These are phyloP conservation scores for Mycena venus DNA, from an alignment of 768 basidiomycete species.

Conservation along the genomic window DNA sequence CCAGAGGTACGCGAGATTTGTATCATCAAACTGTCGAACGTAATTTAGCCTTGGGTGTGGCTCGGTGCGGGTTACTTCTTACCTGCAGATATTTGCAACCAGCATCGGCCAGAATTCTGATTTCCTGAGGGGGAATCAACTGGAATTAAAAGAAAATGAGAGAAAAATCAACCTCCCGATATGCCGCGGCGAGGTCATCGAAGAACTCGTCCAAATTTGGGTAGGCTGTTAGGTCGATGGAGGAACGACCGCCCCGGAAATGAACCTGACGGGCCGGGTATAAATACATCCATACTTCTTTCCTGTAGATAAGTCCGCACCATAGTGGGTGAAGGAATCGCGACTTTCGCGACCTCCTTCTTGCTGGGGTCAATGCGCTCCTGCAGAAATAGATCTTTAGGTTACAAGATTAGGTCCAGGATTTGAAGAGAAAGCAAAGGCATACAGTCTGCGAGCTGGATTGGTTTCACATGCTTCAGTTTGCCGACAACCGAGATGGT, in stretches of 20 bases:
- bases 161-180: no score
- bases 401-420: background rate
- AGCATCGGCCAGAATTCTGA: conserved; percentile 31
- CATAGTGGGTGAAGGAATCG: conserved; percentile 38
- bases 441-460: conserved; percentile 35
- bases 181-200: conserved; percentile 33
- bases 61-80: background rate
- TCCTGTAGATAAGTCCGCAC: background rate
- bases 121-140: no score
- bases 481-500: conserved; percentile 32
- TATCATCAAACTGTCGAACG: conserved; percentile 30
- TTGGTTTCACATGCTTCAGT: conserved; percentile 33
- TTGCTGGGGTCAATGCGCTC: conserved; percentile 29
- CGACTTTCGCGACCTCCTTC: conserved; percentile 33
- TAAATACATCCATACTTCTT: background rate
- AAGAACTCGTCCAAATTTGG: conserved; percentile 36
- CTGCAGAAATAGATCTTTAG: conserved; percentile 26
- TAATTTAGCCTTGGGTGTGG: background rate
- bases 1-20: conserved; percentile 36
- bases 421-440: background rate
- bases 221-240: conserved; percentile 31
- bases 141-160: no score
- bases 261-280: conserved; percentile 20
- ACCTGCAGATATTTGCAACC: conserved; percentile 35
- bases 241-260: conserved; percentile 35